Evolutionary conservation across 2,329 filamentous ascomycete genomes (phyloP).

Genomic region (Epichloe scottii): DNA sequence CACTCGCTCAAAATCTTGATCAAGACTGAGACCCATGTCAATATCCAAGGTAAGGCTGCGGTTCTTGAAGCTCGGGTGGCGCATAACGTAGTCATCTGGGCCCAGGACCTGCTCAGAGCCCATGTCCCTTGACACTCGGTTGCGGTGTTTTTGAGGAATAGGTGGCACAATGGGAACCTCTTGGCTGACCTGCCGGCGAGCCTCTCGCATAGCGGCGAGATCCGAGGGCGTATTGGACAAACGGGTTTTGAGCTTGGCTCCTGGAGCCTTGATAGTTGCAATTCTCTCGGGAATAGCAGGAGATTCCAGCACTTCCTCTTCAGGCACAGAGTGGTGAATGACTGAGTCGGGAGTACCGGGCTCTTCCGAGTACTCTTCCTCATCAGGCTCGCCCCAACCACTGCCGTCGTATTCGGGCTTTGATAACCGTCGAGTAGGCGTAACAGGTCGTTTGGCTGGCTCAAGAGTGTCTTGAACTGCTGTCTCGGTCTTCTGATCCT

Average conservation of each 20-base stretch:
- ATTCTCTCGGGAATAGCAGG: slow-evolving; percentile 65
- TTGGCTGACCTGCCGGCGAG: slow-evolving; percentile 72
- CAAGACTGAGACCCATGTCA: slow-evolving; percentile 74
- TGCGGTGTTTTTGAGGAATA: slow-evolving; percentile 48
- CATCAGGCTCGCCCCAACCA: slow-evolving; percentile 43
- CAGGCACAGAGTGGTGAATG: slow-evolving; percentile 59
- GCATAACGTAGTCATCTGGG: slow-evolving; percentile 36
- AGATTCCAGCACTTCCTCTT: slow-evolving; percentile 34
- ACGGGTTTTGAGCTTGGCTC: slow-evolving; percentile 77
- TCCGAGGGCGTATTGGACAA: slow-evolving; percentile 82
- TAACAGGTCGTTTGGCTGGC: slow-evolving; percentile 30
- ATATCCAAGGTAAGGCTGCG: slow-evolving; percentile 72
- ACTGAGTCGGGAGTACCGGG: slow-evolving; percentile 78
- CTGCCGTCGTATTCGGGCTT: slow-evolving; percentile 54
- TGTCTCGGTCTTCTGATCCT: neutral
- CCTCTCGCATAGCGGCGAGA: slow-evolving; percentile 70
- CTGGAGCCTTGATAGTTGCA: slow-evolving; percentile 80
- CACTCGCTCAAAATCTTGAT: slow-evolving; percentile 86
- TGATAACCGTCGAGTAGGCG: slow-evolving; percentile 36
- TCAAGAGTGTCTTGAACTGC: slow-evolving; percentile 26
- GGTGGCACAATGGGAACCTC: slow-evolving; percentile 49
- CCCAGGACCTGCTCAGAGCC: slow-evolving; percentile 24
- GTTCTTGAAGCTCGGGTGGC: slow-evolving; percentile 65
- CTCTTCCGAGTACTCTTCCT: slow-evolving; percentile 42
- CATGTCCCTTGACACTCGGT: slow-evolving; percentile 37